Base-by-base conservation (phyloP, 306 rosid genomes). In the Prunus kanzakura region DNA sequence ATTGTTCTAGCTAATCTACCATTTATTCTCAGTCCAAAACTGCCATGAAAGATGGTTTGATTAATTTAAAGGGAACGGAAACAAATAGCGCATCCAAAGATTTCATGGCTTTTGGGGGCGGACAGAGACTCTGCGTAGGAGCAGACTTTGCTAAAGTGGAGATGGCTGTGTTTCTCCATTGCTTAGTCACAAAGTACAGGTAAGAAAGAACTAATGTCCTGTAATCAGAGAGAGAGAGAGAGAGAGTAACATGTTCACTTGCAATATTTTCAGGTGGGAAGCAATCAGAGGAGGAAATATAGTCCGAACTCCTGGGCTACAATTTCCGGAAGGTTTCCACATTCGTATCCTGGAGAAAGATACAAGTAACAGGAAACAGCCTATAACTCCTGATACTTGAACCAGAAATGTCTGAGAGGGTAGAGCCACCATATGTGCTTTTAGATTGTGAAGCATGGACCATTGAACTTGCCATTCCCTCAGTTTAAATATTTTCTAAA, bases 51-150 rank as follows among this genome's bases (percentile, higher is more conserved):
- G 47, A 57, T 43, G 79, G 69, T 60, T 60, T 46, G 60, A 41
- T 38, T 38, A 6, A n/a, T 55, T 18, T 61, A 11, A 77, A 92
- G 99, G 91, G 91, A 80, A 62, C 76, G 73, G 92, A 90, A 87
- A 19, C 69, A 69, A 84, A 78, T 13, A 94, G 91, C 71, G 91
- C 84, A 30, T 71, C 88, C 52, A 95, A 87, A 87, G 72, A 92
- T 83, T 95, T 95, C 92, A 90, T 95, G 99, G 99, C 97, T 71
- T 95, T 95, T 45, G 99, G 99, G 51, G 99, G 99, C 30, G 99
- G 99, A 75, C 88, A 90, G 92, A 89, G 99, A 80, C 92, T 95
- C 79, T 95, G 99, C 63, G 97, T 91, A 66, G 99, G 97, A 83
- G 92, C 99, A 29, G 97, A 95, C 55, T 95, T 90, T 73, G 84